Percentiles rank a stretch among this genome's conserved stretches.
Conservation (phyloP, 176 grass and related monocot genomes). For the Oryza meyeriana region DNA sequence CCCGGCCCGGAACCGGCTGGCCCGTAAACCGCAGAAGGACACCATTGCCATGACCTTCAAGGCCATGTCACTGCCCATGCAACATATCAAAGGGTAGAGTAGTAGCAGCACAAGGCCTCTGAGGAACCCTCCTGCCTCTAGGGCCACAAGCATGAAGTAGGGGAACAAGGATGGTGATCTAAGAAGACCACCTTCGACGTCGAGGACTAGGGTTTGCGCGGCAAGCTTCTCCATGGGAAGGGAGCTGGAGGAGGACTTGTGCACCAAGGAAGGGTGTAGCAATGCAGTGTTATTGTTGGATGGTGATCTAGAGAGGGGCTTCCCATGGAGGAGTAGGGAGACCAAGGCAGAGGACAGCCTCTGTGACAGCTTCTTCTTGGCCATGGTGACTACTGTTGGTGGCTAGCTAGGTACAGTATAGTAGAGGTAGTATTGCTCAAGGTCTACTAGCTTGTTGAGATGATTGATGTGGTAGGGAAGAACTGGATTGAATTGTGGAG, state of each 20-base stretch:
- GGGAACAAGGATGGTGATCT: constrained; percentile 31
- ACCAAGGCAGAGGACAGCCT: constrained; percentile 35
- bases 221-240: neutral
- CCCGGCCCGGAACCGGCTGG: constrained; percentile 36
- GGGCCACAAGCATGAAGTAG: constrained; percentile 85
- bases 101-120: constrained; percentile 49
- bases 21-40: constrained; percentile 54
- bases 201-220: constrained; percentile 15
- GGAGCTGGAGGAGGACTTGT: neutral
- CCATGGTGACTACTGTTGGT: constrained; percentile 11
- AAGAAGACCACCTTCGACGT: constrained; percentile 44
- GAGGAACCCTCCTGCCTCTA: constrained; percentile 61
- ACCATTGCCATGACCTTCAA: constrained; percentile 38
- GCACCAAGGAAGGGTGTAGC: neutral
- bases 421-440: neutral
- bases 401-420: neutral
- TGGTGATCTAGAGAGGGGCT: neutral
- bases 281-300: neutral
- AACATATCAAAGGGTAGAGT: constrained; percentile 40
- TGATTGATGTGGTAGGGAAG: neutral
- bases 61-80: neutral
- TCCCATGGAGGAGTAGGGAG: constrained; percentile 18
- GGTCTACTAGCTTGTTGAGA: neutral
- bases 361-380: constrained; percentile 22
- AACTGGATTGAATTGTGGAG: neutral